phyloP scores from a whole-genome alignment of 116 monocot species.

The Dioscorea cayenensis region DNA sequence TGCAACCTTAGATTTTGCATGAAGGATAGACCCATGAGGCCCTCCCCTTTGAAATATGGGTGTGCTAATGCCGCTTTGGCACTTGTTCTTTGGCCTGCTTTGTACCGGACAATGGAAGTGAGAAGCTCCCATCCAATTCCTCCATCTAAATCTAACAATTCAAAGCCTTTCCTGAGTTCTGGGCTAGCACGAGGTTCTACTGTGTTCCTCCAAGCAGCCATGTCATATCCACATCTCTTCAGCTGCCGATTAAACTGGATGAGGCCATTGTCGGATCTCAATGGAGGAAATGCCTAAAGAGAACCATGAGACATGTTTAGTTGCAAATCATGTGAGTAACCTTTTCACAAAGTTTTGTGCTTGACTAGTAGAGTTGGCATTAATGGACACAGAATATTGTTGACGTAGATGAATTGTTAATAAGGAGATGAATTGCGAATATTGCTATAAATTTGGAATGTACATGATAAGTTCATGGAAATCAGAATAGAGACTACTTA shows the following conservation, averaged over 20 bases:
- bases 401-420: no score
- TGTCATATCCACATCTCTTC: conserved; percentile 75
- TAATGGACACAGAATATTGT: not conserved
- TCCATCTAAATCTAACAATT: conserved; percentile 70
- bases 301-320: not conserved
- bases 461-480: no score
- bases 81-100: conserved; percentile 81
- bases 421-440: not conserved
- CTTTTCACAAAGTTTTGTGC: no score
- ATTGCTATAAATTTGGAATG: not conserved
- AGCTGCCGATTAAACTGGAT: conserved; percentile 95
- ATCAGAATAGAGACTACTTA: conserved; percentile 21
- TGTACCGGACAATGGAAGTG: conserved; percentile 87
- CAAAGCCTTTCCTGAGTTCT: conserved; percentile 72
- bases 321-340: no score
- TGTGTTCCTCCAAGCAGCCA: conserved; percentile 59
- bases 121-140: conserved; percentile 94
- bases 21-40: conserved; percentile 66
- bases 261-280: conserved; percentile 65
- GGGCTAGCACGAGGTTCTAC: conserved; percentile 77
- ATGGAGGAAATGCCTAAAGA: conserved; percentile 67
- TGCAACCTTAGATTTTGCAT: conserved; percentile 88
- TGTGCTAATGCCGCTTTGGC: conserved; percentile 85
- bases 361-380: no score
- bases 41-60: conserved; percentile 88